Conservation (phyloP, 495 filamentous ascomycete species). For the Penicillium macrosclerotiorum region DNA sequence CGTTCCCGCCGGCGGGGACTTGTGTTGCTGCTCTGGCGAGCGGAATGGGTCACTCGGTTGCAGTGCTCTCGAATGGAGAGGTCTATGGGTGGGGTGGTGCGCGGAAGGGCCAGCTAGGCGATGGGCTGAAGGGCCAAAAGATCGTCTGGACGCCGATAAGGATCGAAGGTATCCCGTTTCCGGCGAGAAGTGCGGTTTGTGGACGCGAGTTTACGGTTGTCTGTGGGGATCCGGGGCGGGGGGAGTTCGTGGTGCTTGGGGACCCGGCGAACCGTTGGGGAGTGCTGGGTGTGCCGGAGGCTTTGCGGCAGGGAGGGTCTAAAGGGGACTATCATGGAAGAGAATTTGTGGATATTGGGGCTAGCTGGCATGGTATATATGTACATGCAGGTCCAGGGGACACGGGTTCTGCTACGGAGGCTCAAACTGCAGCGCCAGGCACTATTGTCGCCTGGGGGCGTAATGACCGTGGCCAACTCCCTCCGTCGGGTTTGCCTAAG, state of each 20-base stretch:
- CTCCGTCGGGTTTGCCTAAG: conserved; percentile 53
- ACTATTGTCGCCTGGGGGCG: conserved; percentile 59
- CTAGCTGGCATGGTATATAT: conserved; percentile 82
- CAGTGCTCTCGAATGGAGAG: conserved; percentile 68
- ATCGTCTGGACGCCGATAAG: conserved; percentile 57
- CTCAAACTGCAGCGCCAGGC: background rate
- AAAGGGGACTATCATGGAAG: conserved; percentile 16
- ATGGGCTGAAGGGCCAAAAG: conserved; percentile 30
- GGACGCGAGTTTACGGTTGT: conserved; percentile 81
- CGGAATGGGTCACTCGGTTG: conserved; percentile 74
- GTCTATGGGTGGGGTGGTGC: conserved; percentile 87
- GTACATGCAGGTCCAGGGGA: conserved; percentile 37
- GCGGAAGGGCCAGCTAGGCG: conserved; percentile 79
- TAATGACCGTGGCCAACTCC: conserved; percentile 78
- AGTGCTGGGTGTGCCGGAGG: conserved; percentile 45
- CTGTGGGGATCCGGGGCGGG: conserved; percentile 48
- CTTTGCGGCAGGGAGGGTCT: background rate
- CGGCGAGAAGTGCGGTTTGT: conserved; percentile 58
- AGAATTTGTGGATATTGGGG: conserved; percentile 45
- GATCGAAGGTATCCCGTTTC: conserved; percentile 55
- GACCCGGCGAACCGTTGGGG: conserved; percentile 61
- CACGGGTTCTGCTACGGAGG: background rate
- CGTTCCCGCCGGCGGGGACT: conserved; percentile 59
- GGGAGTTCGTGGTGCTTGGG: conserved; percentile 61
- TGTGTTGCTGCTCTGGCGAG: conserved; percentile 59